Evolutionary conservation across 2,329 filamentous ascomycete species (phyloP), one percentile per base, ranked within the genome.

Genomic region (Bipolaris bicolor): DNA sequence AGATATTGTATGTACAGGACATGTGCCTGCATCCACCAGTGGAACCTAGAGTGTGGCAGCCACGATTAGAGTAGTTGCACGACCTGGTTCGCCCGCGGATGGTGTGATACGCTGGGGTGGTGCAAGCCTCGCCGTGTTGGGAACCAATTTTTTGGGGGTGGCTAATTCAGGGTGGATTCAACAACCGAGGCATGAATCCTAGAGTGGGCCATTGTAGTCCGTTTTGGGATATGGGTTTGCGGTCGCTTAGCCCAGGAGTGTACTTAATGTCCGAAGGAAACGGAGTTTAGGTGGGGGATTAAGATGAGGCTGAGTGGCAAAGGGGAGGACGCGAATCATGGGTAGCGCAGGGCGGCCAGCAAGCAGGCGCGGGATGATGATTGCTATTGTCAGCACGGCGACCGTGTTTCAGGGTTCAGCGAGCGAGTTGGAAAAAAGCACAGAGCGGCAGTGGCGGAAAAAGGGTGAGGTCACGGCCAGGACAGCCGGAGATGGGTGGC

Each of bases 381-480:
- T 29, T 29, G 26, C 26, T 29, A 29, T 29, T 29, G 26, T 29
- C 26, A 29, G 26, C 9, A 29, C 26, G 9, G 39, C 39, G 26
- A 48, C 20, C 26, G 26, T 41, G 57, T 60, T 60, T 60, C 58
- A 60, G 47, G 20, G 43, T 48, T 51, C 46, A 45, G 26, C 9
- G 26, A 29, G 7, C 26, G 9, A 29, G 26, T 10, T 29, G 26
- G 26, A 29, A 29, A 29, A 37, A 39, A 29, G 37, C 22, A 43
- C 46, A 22, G 54, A 49, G 57, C 52, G 16, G 43, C 43, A 26
- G 43, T 45, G 43, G 43, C 43, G 43, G 24, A 20, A 31, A 45
- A 45, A 45, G 31, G 43, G 43, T 41, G 34, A 50, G 53, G 26
- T 13, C 40, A 34, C 20, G 10, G 16, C 10, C 26, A 47, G 45